phyloP scores from a whole-genome alignment of 257 asterid species.

The Euphrasia confusa region DNA sequence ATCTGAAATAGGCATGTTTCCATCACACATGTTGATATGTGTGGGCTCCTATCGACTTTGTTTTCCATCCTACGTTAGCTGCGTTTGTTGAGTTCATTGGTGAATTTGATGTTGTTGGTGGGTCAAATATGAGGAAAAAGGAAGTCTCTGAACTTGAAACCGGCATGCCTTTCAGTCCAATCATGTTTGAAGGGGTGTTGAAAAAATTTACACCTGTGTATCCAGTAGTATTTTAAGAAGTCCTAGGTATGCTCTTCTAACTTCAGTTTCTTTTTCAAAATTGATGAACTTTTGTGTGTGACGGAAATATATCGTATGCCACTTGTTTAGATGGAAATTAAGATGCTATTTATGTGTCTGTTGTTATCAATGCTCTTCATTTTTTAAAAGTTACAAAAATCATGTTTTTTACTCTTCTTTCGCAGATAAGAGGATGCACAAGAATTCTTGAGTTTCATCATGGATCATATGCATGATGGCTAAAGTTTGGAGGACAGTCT shows the following conservation, averaged over 20 bases:
- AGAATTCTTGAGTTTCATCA: constrained; percentile 77
- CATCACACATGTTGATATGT: too few species aligned
- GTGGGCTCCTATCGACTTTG: too few species aligned
- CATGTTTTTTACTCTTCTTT: constrained; percentile 13
- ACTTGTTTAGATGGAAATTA: too few species aligned
- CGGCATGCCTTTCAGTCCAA: constrained; percentile 65
- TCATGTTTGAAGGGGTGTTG: constrained; percentile 70
- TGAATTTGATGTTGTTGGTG: constrained; percentile 46
- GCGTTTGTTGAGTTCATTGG: constrained; percentile 79
- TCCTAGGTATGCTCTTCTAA: constrained; percentile 49
- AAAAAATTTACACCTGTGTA: constrained; percentile 72
- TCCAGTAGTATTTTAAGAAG: constrained; percentile 62
- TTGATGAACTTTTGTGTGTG: too few species aligned
- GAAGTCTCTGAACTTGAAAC: constrained; percentile 40
- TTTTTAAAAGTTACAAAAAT: constrained; percentile 19
- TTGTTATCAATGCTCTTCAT: background rate
- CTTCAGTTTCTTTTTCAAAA: constrained; percentile 9
- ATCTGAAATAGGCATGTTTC: too few species aligned
- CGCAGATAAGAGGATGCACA: constrained; percentile 90
- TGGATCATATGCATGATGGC: constrained; percentile 96
- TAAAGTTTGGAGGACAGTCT: constrained; percentile 60
- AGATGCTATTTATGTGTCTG: too few species aligned
- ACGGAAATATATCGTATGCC: too few species aligned
- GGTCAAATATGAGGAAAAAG: constrained; percentile 44
- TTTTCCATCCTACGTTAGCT: constrained; percentile 52